phyloP scores from a whole-genome alignment of 2,329 filamentous ascomycete species.

The Venturia pyrina region DNA sequence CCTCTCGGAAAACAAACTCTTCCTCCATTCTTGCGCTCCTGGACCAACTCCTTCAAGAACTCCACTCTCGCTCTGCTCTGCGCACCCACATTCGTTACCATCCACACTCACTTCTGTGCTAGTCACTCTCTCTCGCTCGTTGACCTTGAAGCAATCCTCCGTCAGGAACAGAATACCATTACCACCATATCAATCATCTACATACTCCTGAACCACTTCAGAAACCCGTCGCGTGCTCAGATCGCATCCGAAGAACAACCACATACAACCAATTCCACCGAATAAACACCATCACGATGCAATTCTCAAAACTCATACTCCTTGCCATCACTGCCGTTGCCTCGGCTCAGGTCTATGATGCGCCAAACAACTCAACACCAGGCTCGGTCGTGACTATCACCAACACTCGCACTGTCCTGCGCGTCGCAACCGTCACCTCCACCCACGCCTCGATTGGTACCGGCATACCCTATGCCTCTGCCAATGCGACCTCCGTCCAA shows the following conservation, averaged over 20 bases:
- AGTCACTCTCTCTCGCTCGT: not conserved
- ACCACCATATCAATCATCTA: not conserved
- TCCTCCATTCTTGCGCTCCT: not conserved
- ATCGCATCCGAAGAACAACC: not conserved
- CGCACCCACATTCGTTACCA: not conserved
- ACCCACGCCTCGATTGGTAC: not conserved
- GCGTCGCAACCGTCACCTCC: slow-evolving; percentile 7
- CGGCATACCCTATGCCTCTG: not conserved
- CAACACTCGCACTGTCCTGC: slow-evolving; percentile 6
- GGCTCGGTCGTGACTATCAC: not conserved
- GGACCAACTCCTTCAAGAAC: not conserved
- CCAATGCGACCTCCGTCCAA: not conserved
- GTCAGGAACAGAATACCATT: not conserved
- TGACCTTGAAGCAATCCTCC: slow-evolving; percentile 2
- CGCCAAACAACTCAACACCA: not conserved
- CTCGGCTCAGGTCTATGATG: not conserved
- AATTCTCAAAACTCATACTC: not conserved
- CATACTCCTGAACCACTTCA: not conserved
- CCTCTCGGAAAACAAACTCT: not conserved
- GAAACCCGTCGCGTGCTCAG: not conserved
- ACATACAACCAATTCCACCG: not conserved
- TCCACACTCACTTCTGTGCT: not conserved
- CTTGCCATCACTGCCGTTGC: not conserved
- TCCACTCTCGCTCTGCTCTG: not conserved
- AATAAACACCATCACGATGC: not conserved